Evolutionary conservation across 2,329 filamentous ascomycete species (phyloP).

Genomic region (Myriosclerotinia duriaeana): DNA sequence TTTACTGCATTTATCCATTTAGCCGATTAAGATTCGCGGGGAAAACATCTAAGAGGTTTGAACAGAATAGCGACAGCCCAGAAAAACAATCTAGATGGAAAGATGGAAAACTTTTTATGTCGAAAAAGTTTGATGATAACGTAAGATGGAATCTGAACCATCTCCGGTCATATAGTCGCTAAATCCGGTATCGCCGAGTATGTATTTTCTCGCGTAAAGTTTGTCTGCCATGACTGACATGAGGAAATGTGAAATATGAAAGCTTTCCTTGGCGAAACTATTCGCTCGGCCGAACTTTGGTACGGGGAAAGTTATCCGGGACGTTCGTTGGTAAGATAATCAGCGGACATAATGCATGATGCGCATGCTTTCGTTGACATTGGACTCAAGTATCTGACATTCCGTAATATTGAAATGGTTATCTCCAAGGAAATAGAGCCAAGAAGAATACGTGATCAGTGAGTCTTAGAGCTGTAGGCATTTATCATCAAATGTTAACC

Average conservation of each 20-base stretch:
- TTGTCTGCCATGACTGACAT: neutral
- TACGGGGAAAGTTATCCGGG: neutral
- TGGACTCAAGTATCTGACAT: neutral
- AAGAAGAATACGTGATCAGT: slow-evolving; percentile 1
- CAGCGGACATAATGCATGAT: neutral
- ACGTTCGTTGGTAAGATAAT: neutral
- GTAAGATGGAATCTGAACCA: neutral
- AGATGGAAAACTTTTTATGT: too few species aligned
- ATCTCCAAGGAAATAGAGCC: neutral
- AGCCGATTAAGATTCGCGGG: too few species aligned
- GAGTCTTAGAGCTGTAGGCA: neutral
- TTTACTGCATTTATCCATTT: too few species aligned
- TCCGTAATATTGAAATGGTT: neutral
- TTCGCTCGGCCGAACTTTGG: neutral
- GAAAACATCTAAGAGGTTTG: too few species aligned
- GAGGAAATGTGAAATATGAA: neutral
- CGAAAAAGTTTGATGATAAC: neutral
- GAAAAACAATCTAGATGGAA: too few species aligned
- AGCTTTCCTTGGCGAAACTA: neutral
- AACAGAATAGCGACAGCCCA: too few species aligned
- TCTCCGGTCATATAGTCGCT: neutral
- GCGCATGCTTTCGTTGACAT: neutral
- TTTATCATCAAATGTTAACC: slow-evolving; percentile 8
- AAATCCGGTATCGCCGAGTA: neutral
- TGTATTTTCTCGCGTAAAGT: neutral